Percentiles rank a stretch among this genome's conserved stretches.
These are phyloP conservation scores for Penicillium sp. DNA, from an alignment of 2,329 filamentous ascomycete genomes.

Conservation along the genomic window DNA sequence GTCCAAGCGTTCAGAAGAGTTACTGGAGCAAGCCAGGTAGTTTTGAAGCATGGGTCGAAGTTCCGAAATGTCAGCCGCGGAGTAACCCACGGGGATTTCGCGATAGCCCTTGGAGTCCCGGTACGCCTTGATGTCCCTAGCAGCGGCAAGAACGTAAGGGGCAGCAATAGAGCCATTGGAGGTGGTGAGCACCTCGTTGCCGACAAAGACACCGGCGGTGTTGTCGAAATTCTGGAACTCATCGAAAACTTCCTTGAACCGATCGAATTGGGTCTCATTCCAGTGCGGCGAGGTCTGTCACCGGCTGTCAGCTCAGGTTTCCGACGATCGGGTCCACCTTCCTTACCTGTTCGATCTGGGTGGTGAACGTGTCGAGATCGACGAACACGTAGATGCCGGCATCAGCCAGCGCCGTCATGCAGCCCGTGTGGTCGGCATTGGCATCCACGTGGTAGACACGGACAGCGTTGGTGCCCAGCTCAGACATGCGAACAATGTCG, in stretches of 20 bases:
- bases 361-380: constrained; percentile 63
- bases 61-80: constrained; percentile 76
- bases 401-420: constrained; percentile 76
- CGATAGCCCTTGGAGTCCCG: constrained; percentile 73
- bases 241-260: constrained; percentile 71
- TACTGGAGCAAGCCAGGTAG: constrained; percentile 75
- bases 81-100: constrained; percentile 80
- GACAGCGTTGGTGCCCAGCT: constrained; percentile 77
- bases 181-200: constrained; percentile 71
- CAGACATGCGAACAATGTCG: constrained; percentile 75
- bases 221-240: constrained; percentile 76
- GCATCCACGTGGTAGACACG: constrained; percentile 86
- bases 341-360: constrained; percentile 43
- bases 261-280: constrained; percentile 68
- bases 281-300: constrained; percentile 61
- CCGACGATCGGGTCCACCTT: neutral
- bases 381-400: constrained; percentile 81
- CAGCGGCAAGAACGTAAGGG: constrained; percentile 79
- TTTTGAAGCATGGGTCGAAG: constrained; percentile 64
- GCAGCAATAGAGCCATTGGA: constrained; percentile 61
- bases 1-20: constrained; percentile 67
- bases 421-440: constrained; percentile 66
- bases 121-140: constrained; percentile 79
- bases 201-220: constrained; percentile 78
- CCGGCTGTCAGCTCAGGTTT: constrained; percentile 5